Evolutionary conservation across 805 yeast species (phyloP).

Genomic region (Myxozyma mucilagina): DNA sequence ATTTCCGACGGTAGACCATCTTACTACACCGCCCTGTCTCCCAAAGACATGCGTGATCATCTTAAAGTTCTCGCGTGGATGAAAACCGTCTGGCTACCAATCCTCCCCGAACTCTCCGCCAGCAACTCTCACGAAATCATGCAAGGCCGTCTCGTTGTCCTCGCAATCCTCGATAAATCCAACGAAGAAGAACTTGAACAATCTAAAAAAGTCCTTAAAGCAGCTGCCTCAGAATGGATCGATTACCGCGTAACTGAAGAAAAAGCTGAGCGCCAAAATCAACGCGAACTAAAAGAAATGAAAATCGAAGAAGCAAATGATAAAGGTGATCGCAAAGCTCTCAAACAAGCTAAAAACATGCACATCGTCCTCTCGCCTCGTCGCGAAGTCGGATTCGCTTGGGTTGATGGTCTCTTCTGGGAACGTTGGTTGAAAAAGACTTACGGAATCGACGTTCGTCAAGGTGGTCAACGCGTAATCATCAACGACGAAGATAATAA

Average conservation of each 20-base stretch:
- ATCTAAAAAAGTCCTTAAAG: slow-evolving; percentile 37
- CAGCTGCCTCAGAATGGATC: slow-evolving; percentile 37
- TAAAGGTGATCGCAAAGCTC: slow-evolving; percentile 38
- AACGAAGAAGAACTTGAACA: slow-evolving; percentile 32
- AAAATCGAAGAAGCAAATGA: slow-evolving; percentile 40
- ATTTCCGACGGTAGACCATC: slow-evolving; percentile 35
- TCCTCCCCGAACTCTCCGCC: slow-evolving; percentile 43
- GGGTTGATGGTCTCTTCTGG: slow-evolving; percentile 43
- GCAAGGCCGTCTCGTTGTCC: slow-evolving; percentile 37
- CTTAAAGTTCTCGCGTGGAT: slow-evolving; percentile 38
- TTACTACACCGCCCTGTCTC: slow-evolving; percentile 38
- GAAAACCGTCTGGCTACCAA: slow-evolving; percentile 40
- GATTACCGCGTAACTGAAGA: slow-evolving; percentile 34
- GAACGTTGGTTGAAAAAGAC: slow-evolving; percentile 39
- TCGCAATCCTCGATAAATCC: slow-evolving; percentile 39
- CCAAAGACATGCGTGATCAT: slow-evolving; percentile 40
- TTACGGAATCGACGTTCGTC: slow-evolving; percentile 35
- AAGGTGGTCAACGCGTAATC: slow-evolving; percentile 34
- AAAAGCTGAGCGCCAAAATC: slow-evolving; percentile 35
- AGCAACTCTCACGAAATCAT: slow-evolving; percentile 39
- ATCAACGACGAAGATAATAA: slow-evolving; percentile 37
- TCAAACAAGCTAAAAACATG: slow-evolving; percentile 36
- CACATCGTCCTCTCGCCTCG: slow-evolving; percentile 35
- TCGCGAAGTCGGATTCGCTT: slow-evolving; percentile 39
- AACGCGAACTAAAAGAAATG: slow-evolving; percentile 38